These are phyloP conservation scores for Pyrus pyrifolia DNA, from an alignment of 306 rosid genomes.

Conservation along the genomic window DNA sequence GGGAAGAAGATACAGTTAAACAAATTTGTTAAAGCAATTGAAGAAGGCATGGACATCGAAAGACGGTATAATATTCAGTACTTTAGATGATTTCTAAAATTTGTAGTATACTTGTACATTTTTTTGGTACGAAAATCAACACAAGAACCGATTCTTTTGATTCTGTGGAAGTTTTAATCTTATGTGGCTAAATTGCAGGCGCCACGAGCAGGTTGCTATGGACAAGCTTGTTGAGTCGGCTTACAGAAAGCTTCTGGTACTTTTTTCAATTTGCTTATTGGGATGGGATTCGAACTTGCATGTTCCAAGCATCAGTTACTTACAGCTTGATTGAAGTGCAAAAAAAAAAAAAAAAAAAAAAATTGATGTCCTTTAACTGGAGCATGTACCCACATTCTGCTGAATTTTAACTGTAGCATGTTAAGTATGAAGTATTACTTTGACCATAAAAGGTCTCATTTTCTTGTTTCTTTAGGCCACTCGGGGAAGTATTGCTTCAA, in stretches of 20 bases:
- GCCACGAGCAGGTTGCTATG: constrained; percentile 74
- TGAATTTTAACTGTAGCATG: background rate
- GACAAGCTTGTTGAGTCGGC: constrained; percentile 69
- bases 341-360: background rate
- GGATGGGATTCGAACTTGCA: background rate
- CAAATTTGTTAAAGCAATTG: constrained; percentile 45
- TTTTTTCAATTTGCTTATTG: background rate
- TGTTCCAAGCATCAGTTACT: background rate
- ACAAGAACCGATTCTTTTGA: background rate
- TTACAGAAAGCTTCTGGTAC: constrained; percentile 81
- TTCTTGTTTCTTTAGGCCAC: constrained; percentile 61
- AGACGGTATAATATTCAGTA: constrained; percentile 41
- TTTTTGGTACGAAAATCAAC: background rate
- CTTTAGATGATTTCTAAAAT: background rate
- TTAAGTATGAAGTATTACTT: background rate
- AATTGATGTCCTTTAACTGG: background rate
- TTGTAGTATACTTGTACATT: background rate
- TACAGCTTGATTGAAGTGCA: background rate
- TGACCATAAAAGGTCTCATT: constrained; percentile 7
- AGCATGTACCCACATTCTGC: background rate
- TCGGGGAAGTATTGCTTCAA: constrained; percentile 67
- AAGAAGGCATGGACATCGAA: constrained; percentile 52
- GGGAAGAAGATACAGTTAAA: constrained; percentile 41
- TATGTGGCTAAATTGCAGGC: constrained; percentile 36
- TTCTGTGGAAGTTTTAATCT: constrained; percentile 16